Conservation (phyloP, 2,329 filamentous ascomycete genomes). For the Fusarium armeniacum region DNA sequence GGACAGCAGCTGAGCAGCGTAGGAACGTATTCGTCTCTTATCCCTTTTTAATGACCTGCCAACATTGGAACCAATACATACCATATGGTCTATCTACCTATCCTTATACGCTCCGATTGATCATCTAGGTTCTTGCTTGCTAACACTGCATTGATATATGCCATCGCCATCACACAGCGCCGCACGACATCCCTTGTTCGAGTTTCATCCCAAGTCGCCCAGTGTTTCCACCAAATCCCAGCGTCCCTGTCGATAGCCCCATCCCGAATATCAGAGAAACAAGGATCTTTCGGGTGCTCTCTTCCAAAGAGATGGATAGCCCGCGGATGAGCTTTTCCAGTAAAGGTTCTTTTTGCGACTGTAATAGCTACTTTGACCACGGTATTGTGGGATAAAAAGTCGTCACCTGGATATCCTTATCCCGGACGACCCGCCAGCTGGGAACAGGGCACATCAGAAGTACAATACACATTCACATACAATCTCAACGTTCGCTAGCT, state of each 20-base stretch:
- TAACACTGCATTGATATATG: neutral
- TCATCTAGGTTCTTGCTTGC: conserved; percentile 20
- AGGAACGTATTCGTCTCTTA: neutral
- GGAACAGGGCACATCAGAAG: conserved; percentile 19
- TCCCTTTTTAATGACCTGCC: neutral
- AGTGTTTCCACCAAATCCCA: conserved; percentile 27
- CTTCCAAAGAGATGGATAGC: conserved; percentile 22
- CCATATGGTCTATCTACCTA: neutral
- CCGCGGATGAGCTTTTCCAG: conserved; percentile 37
- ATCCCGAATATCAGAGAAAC: conserved; percentile 10
- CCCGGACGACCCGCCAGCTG: conserved; percentile 20
- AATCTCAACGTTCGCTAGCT: conserved; percentile 42
- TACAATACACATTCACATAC: conserved; percentile 4
- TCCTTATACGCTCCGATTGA: conserved; percentile 14
- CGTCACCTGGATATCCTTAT: conserved; percentile 13
- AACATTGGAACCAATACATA: neutral
- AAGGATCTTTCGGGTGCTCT: conserved; percentile 37
- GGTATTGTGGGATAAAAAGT: neutral
- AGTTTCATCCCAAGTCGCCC: conserved; percentile 43
- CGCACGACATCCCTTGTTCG: conserved; percentile 13
- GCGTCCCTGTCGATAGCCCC: conserved; percentile 13
- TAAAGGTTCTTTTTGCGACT: conserved; percentile 29
- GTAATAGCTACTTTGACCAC: neutral
- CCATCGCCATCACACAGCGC: conserved; percentile 11
- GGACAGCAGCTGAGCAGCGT: no score